phyloP scores from a whole-genome alignment of 306 rosid genomes.

The Cercis canadensis region DNA sequence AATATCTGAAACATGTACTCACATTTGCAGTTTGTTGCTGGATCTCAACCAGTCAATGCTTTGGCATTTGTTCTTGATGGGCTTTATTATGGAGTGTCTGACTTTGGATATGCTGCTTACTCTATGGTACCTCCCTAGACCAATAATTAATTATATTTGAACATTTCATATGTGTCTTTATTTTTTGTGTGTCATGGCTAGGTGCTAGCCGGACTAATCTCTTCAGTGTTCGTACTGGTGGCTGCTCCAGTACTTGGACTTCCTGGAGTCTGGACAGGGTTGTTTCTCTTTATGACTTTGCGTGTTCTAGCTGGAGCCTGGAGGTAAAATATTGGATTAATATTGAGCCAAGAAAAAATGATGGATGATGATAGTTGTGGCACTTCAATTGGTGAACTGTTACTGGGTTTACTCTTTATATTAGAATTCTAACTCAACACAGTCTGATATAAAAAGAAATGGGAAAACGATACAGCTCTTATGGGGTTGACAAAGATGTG shows the following conservation, averaged over 20 bases:
- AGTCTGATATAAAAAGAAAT: too few relatives aligned
- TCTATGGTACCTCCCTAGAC: conserved; percentile 67
- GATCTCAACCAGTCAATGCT: conserved; percentile 94
- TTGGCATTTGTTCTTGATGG: conserved; percentile 95
- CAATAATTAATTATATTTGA: conserved; percentile 18
- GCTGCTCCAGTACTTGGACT: conserved; percentile 81
- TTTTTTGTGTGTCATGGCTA: conserved; percentile 40
- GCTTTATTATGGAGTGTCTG: conserved; percentile 92
- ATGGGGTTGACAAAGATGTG: too few relatives aligned
- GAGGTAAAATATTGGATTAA: conserved; percentile 62
- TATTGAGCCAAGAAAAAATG: not conserved
- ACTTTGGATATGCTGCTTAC: conserved; percentile 89
- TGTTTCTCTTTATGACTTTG: conserved; percentile 87
- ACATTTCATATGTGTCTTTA: not conserved
- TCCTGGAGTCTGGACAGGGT: conserved; percentile 88
- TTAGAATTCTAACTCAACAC: too few relatives aligned
- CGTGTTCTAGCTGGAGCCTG: conserved; percentile 82
- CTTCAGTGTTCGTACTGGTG: conserved; percentile 69
- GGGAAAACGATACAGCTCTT: too few relatives aligned
- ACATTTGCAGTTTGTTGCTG: conserved; percentile 81
- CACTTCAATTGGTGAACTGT: too few relatives aligned
- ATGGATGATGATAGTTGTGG: too few relatives aligned
- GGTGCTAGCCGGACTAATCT: conserved; percentile 69
- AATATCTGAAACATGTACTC: conserved; percentile 33
- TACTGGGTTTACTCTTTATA: too few relatives aligned